phyloP scores from a whole-genome alignment of 345 rosid species.

The Euphorbia pulcherrima region DNA sequence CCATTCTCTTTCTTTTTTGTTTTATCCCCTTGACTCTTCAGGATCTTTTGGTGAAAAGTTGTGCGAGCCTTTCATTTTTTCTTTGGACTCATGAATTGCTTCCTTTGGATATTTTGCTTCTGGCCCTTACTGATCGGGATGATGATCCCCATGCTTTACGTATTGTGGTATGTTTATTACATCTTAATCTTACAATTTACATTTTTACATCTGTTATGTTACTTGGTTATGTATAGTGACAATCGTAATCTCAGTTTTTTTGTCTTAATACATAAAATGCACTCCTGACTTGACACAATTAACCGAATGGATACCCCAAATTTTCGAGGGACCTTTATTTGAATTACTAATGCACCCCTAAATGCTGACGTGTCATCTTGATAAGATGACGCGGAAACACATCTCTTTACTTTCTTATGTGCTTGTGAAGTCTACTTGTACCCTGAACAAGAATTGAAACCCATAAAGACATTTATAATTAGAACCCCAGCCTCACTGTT shows the following conservation, averaged over 20 bases:
- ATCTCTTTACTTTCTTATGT: too few relatives aligned
- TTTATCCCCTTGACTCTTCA: constrained; percentile 27
- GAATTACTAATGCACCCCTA: too few relatives aligned
- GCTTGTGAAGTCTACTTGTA: too few relatives aligned
- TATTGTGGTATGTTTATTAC: constrained; percentile 62
- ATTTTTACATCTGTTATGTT: background rate
- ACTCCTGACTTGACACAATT: too few relatives aligned
- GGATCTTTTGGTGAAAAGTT: constrained; percentile 63
- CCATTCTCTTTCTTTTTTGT: background rate
- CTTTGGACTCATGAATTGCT: constrained; percentile 90
- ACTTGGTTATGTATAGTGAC: background rate
- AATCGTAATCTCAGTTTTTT: background rate
- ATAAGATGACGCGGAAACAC: too few relatives aligned
- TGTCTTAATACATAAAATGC: too few relatives aligned
- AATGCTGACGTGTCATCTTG: too few relatives aligned
- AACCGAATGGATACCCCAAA: too few relatives aligned
- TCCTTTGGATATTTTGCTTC: constrained; percentile 88
- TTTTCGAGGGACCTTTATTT: too few relatives aligned
- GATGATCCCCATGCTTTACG: constrained; percentile 92
- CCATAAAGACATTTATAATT: too few relatives aligned
- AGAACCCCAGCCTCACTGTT: too few relatives aligned
- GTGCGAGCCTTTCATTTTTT: constrained; percentile 70
- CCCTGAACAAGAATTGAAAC: too few relatives aligned
- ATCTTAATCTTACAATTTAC: constrained; percentile 9
- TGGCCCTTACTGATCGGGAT: constrained; percentile 89